Percentiles rank a stretch among this genome's conserved stretches.
Conservation (phyloP, 1,139 yeast species). For the Diutina catenulata region DNA sequence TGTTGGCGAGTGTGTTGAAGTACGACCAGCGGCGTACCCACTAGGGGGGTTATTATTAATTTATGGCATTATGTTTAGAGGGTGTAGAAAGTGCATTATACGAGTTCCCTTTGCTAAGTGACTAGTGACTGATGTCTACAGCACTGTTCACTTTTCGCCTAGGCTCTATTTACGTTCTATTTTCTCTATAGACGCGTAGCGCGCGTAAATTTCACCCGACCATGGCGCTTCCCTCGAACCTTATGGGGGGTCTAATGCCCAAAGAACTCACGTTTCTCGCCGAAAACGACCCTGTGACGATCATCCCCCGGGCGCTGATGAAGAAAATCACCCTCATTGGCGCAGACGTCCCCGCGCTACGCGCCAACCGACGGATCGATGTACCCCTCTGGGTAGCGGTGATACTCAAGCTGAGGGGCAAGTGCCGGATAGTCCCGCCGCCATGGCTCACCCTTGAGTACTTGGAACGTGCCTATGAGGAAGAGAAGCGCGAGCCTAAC, state of each 20-base stretch:
- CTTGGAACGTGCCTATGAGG: conserved; percentile 50
- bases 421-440: conserved; percentile 82
- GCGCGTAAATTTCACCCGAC: background rate
- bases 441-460: conserved; percentile 62
- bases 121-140: no score
- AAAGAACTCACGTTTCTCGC: conserved; percentile 76
- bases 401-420: conserved; percentile 68
- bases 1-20: conserved; percentile 45
- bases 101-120: no score
- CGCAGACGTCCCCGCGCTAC: conserved; percentile 38
- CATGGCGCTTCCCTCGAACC: conserved; percentile 9
- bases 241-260: conserved; percentile 43
- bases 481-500: conserved; percentile 46
- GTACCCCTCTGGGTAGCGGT: conserved; percentile 88
- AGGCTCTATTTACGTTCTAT: no score
- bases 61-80: no score
- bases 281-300: conserved; percentile 62
- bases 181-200: no score
- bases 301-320: conserved; percentile 67
- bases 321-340: conserved; percentile 55
- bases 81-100: no score
- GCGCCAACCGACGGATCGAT: conserved; percentile 58
- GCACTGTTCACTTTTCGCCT: no score
- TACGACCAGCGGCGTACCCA: conserved; percentile 25
- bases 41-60: background rate